Evolutionary conservation across 2,329 filamentous ascomycete species (phyloP), one percentile per base, ranked within the genome.

Genomic region (Colletotrichum noveboracense): DNA sequence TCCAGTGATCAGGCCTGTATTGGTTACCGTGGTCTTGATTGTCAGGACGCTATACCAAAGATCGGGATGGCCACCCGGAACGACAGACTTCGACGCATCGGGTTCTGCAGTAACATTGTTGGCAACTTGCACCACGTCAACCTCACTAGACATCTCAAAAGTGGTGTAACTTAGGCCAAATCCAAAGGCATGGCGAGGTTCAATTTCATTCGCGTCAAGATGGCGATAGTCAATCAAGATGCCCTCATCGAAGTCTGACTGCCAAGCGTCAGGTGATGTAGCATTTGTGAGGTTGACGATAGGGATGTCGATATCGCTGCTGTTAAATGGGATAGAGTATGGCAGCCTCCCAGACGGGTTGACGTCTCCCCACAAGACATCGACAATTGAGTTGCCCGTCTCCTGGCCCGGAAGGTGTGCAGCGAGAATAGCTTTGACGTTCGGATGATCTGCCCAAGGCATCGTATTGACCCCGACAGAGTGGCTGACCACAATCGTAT

Each of bases 351-450:
- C 88, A 2, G 83, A 86, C 7, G 88, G 88, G 32, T 80, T 82
- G 1, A 82, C 80, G 4, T 82, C 79, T 58, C 94, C 94, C 82
- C 94, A 96, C 5, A 96, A 88, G 24, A 96, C 88, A 80, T 96
- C 94, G 4, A 92, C 92, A 58, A 96, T 90, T 4, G 93, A 90
- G 80, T 95, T 95, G 6, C 94, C 94, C 77, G 91, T 94, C 84
- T 96, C 93, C 80, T 95, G 92, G 16, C 94, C 94, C 0, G 94
- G 94, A 48, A 96, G 87, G 79, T 93, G 93, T 55, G 93, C 94
- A 89, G 93, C 95, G 21, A 96, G 86, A 74, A 96, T 93, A 28
- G 93, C 94, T 58, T 93, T 94, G 76, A 96, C 90, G 80, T 94
- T 95, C 4, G 91, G 90, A 79, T 91, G 87, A 34, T 90, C 83